A percentile compares a stretch with the other conserved stretches of the same genome.
These are phyloP conservation scores for Entomortierella beljakovae DNA, from an alignment of 192 early-diverging fungal genomes.

Conservation along the genomic window DNA sequence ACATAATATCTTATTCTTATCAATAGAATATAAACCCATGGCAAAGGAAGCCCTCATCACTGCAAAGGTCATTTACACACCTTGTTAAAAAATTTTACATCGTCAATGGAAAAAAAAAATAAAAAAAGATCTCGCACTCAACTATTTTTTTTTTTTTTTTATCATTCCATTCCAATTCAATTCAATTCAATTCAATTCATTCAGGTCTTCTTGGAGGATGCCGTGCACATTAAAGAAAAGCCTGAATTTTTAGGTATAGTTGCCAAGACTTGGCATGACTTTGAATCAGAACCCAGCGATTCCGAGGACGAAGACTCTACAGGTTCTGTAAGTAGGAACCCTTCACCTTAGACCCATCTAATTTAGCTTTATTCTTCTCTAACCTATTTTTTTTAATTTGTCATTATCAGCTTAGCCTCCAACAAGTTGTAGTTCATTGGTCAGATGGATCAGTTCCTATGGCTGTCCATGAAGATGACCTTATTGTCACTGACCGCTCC, in stretches of 20 bases:
- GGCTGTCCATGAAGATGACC: slow-evolving; percentile 44
- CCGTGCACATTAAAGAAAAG: slow-evolving; percentile 40
- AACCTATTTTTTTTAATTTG: background rate
- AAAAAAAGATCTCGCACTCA: too few relatives aligned
- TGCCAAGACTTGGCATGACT: slow-evolving; percentile 57
- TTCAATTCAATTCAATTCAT: background rate
- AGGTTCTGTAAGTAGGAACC: slow-evolving; percentile 24
- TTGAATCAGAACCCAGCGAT: slow-evolving; percentile 48
- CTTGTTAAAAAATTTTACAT: background rate
- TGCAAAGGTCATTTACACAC: slow-evolving; percentile 15
- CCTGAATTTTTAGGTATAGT: slow-evolving; percentile 48
- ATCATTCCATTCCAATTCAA: too few relatives aligned
- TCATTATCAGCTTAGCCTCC: slow-evolving; percentile 27
- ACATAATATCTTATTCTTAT: background rate
- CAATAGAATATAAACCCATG: background rate
- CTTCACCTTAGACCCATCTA: background rate
- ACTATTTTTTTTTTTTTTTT: too few relatives aligned
- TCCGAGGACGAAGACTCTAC: slow-evolving; percentile 35
- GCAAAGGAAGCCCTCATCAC: slow-evolving; percentile 26
- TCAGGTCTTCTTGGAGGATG: slow-evolving; percentile 56
- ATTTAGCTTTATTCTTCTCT: background rate
- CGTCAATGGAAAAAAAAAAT: too few relatives aligned
- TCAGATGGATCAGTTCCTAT: slow-evolving; percentile 37
- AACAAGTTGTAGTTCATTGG: slow-evolving; percentile 54
- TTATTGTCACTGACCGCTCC: slow-evolving; percentile 51